Conservation (phyloP, 2,329 filamentous ascomycete species). For the Phaeoacremonium minimum region DNA sequence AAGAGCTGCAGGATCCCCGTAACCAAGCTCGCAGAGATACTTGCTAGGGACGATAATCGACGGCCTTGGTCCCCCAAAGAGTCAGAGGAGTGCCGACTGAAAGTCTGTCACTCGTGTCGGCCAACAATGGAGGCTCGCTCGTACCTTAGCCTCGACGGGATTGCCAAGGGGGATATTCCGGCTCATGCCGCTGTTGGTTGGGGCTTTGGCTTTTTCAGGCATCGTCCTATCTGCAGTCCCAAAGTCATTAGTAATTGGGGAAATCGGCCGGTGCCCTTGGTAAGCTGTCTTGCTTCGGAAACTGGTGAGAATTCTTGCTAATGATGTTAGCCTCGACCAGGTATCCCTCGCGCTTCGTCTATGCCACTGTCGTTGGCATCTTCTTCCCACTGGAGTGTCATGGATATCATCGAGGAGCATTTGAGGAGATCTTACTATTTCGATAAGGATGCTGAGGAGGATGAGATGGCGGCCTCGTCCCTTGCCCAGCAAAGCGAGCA, state of each 20-base stretch:
- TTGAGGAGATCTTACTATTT: too few species aligned
- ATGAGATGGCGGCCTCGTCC: background rate
- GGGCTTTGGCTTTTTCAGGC: slow-evolving; percentile 40
- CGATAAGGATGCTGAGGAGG: background rate
- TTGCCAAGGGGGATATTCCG: slow-evolving; percentile 44
- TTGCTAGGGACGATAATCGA: slow-evolving; percentile 5
- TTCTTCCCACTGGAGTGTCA: too few species aligned
- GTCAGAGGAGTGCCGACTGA: slow-evolving; percentile 43
- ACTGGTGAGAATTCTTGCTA: too few species aligned
- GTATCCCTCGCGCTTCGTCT: too few species aligned
- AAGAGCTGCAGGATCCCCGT: slow-evolving; percentile 9
- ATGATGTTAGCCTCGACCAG: too few species aligned
- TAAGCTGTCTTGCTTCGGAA: too few species aligned
- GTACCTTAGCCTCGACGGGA: slow-evolving; percentile 44
- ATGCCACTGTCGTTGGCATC: too few species aligned
- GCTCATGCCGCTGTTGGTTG: slow-evolving; percentile 46
- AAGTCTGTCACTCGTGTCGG: slow-evolving; percentile 45
- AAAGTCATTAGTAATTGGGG: slow-evolving; percentile 34
- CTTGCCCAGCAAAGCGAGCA: too few species aligned
- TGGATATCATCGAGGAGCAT: too few species aligned
- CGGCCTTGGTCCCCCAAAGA: slow-evolving; percentile 16
- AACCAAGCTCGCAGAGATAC: background rate
- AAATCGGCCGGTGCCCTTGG: slow-evolving; percentile 27
- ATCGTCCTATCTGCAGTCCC: slow-evolving; percentile 38
- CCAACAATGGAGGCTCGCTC: slow-evolving; percentile 35